phyloP scores from a whole-genome alignment of 2,329 filamentous ascomycete species.

The Phoma sp. region DNA sequence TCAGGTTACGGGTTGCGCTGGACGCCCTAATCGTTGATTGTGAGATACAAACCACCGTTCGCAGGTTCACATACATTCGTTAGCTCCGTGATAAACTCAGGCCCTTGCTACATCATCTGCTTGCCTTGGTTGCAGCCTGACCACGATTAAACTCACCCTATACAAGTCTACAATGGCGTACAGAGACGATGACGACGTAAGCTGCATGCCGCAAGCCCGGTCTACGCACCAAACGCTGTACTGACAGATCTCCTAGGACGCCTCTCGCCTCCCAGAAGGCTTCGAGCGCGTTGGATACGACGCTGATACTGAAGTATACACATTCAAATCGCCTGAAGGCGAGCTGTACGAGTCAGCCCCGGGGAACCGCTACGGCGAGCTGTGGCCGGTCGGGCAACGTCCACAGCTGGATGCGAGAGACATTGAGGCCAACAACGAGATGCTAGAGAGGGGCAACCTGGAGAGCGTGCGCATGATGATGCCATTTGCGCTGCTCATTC shows the following conservation, averaged over 20 bases:
- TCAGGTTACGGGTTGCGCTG: not conserved
- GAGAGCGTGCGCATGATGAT: slow-evolving; percentile 61
- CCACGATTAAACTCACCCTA: not conserved
- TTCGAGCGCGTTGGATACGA: slow-evolving; percentile 64
- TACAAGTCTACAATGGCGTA: slow-evolving; percentile 10
- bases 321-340: slow-evolving; percentile 58
- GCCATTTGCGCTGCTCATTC: slow-evolving; percentile 63
- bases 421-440: slow-evolving; percentile 26
- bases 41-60: not conserved
- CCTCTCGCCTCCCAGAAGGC: slow-evolving; percentile 61
- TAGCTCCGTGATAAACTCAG: too few species aligned
- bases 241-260: slow-evolving; percentile 46
- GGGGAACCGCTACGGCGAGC: slow-evolving; percentile 57
- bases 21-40: not conserved
- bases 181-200: slow-evolving; percentile 14
- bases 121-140: slow-evolving; percentile 12
- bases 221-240: too few species aligned
- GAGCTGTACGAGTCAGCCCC: slow-evolving; percentile 59
- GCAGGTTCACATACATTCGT: not conserved
- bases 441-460: slow-evolving; percentile 29
- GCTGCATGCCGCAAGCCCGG: not conserved
- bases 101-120: not conserved
- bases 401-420: slow-evolving; percentile 21
- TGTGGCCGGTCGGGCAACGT: slow-evolving; percentile 36
- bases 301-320: slow-evolving; percentile 61